Base-by-base conservation (phyloP, 331 rosid genomes). In the Ulmus americana region DNA sequence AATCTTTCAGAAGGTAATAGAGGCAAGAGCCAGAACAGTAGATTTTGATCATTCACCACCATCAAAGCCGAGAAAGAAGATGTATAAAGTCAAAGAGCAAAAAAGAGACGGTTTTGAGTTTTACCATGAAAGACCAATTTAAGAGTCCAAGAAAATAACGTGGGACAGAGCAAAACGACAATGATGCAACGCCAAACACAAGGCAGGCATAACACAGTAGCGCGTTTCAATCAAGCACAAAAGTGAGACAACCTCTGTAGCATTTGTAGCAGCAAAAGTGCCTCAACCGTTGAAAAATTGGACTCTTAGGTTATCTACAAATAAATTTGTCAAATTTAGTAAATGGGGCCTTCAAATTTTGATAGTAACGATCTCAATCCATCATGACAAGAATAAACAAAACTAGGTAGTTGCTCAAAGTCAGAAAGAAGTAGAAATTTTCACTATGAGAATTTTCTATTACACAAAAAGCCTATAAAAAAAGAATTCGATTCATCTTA, bases 161-260 rank as follows among this genome's bases (percentile, higher is more conserved):
- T 61, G 76, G 70, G 78, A 62, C 69, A 49, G 44, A 69, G 51
- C 57, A 61, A 8, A 47, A n/a, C 42, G 35, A 53, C 48, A 18
- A 10, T 59, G 22, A 28, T 3, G 9, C 13, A 55, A 55, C 59
- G 51, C 43, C 11, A 56, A 39, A 15, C 18, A 45, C 44, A 59
- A 45, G 9, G 39, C 18, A 55, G 35, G 4, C 35, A 28, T 28
- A 28, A 28, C 35, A 28, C 35, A 28, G 45, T 54, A 75, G 71
- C 66, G 75, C 78, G 76, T 61, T 55, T 40, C 68, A 14, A 45
- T 67, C 66, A 63, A 20, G 14, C 4, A 5, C 16, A 20, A 39
- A 54, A 50, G 55, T 57, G 12, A 7, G 67, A 58, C 62, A 18
- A 14, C 45, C 7, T n/a, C 38, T 12, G 7, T 14, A 47, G 43